phyloP scores from a whole-genome alignment of 805 yeast species.

The Suhomyces tanzawaensis region DNA sequence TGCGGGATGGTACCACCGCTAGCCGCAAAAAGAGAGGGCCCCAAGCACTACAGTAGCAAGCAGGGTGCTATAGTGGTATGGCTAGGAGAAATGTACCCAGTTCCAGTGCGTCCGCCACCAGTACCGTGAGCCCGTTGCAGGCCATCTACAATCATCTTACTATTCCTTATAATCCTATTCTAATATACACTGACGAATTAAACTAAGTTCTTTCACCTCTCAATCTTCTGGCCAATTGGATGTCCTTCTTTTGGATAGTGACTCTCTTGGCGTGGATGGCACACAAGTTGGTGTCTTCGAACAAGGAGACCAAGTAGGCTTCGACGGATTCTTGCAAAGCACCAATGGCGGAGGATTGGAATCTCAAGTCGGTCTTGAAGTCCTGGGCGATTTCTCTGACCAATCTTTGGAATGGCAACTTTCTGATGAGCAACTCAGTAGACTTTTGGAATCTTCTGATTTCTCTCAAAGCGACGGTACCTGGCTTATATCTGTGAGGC shows the following conservation, averaged over 20 bases:
- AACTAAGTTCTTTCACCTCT: slow-evolving; percentile 47
- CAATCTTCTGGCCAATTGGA: slow-evolving; percentile 49
- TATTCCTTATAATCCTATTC: slow-evolving; percentile 2
- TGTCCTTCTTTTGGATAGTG: slow-evolving; percentile 48
- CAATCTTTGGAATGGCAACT: slow-evolving; percentile 95
- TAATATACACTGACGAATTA: slow-evolving; percentile 14
- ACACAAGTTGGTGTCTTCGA: slow-evolving; percentile 49
- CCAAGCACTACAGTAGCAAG: not conserved
- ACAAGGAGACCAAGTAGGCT: slow-evolving; percentile 47
- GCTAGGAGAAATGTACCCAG: slow-evolving; percentile 1
- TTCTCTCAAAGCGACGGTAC: slow-evolving; percentile 95
- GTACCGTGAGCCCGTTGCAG: no score
- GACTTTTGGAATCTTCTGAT: slow-evolving; percentile 97
- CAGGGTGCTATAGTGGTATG: not conserved
- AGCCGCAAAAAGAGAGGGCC: not conserved
- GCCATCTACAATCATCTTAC: not conserved
- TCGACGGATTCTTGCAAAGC: slow-evolving; percentile 49
- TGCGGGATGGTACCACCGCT: no score
- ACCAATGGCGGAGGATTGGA: slow-evolving; percentile 63
- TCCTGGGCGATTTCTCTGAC: slow-evolving; percentile 96
- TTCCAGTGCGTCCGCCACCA: no score
- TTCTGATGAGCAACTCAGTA: slow-evolving; percentile 91
- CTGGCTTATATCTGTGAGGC: slow-evolving; percentile 96
- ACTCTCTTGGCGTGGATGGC: slow-evolving; percentile 51
- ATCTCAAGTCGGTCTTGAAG: slow-evolving; percentile 88